These are phyloP conservation scores for Russula olivacea DNA, from an alignment of 768 basidiomycete genomes.

Conservation along the genomic window DNA sequence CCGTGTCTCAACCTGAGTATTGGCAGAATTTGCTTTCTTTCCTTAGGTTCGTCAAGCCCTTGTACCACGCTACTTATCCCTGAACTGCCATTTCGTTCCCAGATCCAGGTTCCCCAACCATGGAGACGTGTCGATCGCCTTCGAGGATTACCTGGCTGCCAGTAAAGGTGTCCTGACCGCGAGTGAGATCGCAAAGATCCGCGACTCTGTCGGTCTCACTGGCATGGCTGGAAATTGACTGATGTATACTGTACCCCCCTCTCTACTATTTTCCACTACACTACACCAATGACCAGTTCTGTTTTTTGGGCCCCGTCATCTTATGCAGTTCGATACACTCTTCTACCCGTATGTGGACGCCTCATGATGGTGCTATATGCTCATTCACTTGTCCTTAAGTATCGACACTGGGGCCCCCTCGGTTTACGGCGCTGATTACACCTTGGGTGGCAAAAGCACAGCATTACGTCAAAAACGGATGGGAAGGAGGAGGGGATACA, in stretches of 20 bases:
- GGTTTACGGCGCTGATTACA: no score
- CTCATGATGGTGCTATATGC: background rate
- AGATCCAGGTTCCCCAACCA: conserved; percentile 60
- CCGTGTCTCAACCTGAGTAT: conserved; percentile 71
- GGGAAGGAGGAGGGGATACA: background rate
- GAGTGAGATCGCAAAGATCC: conserved; percentile 85
- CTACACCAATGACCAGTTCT: background rate
- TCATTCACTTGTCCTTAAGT: background rate
- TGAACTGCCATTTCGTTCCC: background rate
- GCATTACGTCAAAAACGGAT: background rate
- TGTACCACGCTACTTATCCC: background rate
- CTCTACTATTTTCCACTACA: background rate
- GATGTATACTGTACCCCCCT: background rate
- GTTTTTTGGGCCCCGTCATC: background rate
- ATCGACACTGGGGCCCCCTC: background rate
- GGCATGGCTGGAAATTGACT: conserved; percentile 81
- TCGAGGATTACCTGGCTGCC: conserved; percentile 81
- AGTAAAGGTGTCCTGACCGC: conserved; percentile 77
- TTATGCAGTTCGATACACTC: no score
- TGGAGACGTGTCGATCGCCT: conserved; percentile 62
- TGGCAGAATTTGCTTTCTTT: conserved; percentile 69
- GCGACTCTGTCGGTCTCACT: conserved; percentile 78
- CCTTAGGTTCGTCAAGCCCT: conserved; percentile 43
- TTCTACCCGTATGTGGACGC: no score
- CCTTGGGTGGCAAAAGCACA: background rate